A percentile compares a stretch with the other conserved stretches of the same genome.
Conservation (phyloP, 1,139 yeast species). For the Williopsis jadinii region DNA sequence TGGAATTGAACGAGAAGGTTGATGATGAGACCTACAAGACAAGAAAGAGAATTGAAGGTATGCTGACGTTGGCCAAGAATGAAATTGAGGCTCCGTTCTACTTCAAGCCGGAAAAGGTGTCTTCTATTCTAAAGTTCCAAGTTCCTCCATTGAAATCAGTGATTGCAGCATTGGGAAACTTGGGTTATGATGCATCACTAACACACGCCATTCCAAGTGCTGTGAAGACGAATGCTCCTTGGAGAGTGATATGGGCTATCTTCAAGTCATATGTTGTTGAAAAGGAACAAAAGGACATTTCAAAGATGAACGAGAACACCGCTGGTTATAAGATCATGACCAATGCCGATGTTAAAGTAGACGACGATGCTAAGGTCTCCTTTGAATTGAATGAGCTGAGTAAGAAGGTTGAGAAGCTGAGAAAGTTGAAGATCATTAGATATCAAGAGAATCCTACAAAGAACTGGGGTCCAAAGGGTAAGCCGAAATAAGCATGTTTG, state of each 20-base stretch:
- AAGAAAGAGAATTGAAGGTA: constrained; percentile 77
- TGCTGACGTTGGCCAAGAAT: constrained; percentile 74
- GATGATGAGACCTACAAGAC: constrained; percentile 64
- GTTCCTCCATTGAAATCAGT: constrained; percentile 74
- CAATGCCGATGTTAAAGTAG: constrained; percentile 27
- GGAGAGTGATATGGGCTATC: constrained; percentile 68
- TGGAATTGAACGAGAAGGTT: constrained; percentile 43
- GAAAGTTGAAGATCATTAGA: constrained; percentile 75
- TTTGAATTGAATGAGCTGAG: constrained; percentile 55
- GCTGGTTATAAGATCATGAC: constrained; percentile 62
- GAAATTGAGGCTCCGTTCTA: constrained; percentile 76
- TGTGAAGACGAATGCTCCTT: constrained; percentile 85
- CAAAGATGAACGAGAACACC: constrained; percentile 41
- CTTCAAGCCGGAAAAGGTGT: constrained; percentile 69
- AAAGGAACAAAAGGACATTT: constrained; percentile 33
- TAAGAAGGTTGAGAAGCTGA: constrained; percentile 46
- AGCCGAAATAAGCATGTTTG: constrained; percentile 37
- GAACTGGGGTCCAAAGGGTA: constrained; percentile 94
- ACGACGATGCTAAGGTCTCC: constrained; percentile 30
- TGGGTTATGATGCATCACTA: constrained; percentile 73
- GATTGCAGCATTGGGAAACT: constrained; percentile 76
- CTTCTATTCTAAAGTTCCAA: constrained; percentile 71
- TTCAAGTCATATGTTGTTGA: constrained; percentile 58
- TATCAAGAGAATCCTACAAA: constrained; percentile 89
- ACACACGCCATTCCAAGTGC: constrained; percentile 88